Evolutionary conservation across 202 grass and related monocot genomes (phyloP).

Genomic region (Setaria italica): DNA sequence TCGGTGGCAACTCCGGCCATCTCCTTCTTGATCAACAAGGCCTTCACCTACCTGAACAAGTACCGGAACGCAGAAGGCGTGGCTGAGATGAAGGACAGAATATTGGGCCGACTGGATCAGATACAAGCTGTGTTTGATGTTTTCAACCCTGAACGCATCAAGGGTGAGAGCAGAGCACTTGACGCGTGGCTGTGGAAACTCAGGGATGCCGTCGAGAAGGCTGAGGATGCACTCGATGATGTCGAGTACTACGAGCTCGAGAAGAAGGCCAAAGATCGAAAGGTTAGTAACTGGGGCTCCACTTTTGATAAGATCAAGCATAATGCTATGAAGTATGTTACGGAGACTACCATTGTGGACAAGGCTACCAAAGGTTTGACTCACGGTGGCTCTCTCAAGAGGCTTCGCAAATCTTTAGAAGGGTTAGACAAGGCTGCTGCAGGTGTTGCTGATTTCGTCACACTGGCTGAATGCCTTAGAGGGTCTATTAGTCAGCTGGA

Average conservation of each 20-base stretch:
- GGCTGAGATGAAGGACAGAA: background rate
- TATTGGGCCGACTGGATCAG: background rate
- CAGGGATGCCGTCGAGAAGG: slow-evolving; percentile 40
- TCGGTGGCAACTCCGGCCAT: slow-evolving; percentile 6
- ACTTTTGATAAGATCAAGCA: slow-evolving; percentile 6
- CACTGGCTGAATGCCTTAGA: background rate
- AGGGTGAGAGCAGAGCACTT: background rate
- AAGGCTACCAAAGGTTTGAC: background rate
- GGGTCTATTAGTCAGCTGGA: background rate
- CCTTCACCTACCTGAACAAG: background rate
- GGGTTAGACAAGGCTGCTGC: slow-evolving; percentile 35
- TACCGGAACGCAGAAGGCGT: background rate
- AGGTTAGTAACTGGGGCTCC: background rate
- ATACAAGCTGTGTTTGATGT: slow-evolving; percentile 34
- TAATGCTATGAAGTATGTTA: slow-evolving; percentile 2
- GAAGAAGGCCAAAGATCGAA: background rate
- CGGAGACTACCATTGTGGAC: background rate
- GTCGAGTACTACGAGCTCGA: slow-evolving; percentile 48
- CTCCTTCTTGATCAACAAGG: slow-evolving; percentile 14
- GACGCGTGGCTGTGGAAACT: slow-evolving; percentile 49
- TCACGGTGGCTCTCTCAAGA: background rate
- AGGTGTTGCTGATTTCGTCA: background rate
- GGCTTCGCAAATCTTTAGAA: slow-evolving; percentile 31
- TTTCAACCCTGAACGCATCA: background rate
- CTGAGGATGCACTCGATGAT: slow-evolving; percentile 47